Base-by-base conservation (phyloP, 2,329 filamentous ascomycete genomes). In the Hortaea sp. region DNA sequence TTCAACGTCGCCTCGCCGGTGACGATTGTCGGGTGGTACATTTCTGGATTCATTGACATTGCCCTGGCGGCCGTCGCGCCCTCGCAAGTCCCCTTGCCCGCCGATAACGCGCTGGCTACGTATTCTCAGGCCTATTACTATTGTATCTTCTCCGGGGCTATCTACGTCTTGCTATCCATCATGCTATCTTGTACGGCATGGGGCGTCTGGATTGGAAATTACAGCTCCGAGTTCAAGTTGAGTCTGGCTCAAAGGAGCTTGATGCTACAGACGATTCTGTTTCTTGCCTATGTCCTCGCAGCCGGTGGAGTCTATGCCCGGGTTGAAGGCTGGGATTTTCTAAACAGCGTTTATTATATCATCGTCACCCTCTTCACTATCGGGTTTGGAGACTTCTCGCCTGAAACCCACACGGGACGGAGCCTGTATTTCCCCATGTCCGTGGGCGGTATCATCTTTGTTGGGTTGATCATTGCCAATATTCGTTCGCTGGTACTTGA, bases 51-150 rank as follows among this genome's bases (percentile, higher is more conserved):
- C 1, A 74, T 83, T 49, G 71, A 84, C 12, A 78, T 88, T 6
- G 71, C 82, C 3, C 74, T 80, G 1, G 81, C 88, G 1, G 72
- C 71, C 11, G 77, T 78, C 5, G 83, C 85, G 49, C 74, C 84
- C 3, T 64, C 76, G 1, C 81, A 83, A 6, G 74, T 76, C 0
- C 64, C 68, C 56, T 67, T 58, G 65, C 10, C 58, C 59, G 38
- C 72, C 34, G 47, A 72, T 57, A 47, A 72, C 57, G 56, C 68
- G 47, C 47, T 73, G 69, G 50, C 77, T 47, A 66, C 66, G 0
- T 81, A 84, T 73, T 87, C 85, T 0, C 85, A 94, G 63, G 86
- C 85, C 1, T 95, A 85, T 58, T 95, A 82, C 74, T 92, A 92
- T 58, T 88, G 80, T 32, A 74, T 92, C 11, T 86, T 86, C 57